Evolutionary conservation across 2,329 filamentous ascomycete genomes (phyloP), one percentile per base, ranked within the genome.

Genomic region (Ophiostoma novo-ulmi): DNA sequence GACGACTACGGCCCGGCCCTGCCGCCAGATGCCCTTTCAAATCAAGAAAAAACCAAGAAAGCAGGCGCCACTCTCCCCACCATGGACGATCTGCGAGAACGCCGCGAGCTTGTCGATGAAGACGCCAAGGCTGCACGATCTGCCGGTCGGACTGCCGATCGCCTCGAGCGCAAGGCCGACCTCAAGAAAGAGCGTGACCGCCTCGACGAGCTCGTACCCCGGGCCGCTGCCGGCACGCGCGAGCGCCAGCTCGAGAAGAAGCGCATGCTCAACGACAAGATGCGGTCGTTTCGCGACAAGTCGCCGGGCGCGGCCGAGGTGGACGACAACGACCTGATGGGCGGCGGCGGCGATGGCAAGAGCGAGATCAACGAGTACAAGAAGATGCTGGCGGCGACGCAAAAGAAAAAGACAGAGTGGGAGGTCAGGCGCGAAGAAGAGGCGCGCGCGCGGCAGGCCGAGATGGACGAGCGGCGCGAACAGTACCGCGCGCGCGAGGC

Each of bases 231-330:
- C 0, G 93, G 94, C 0, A 91, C 91, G 0, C 88, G 89, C 65
- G 94, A 97, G 80, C 88, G 94, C 13, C 87, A 88, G 76, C 84
- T 98, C 0, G 94, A 99, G 81, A 97, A 97, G 85, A 90, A 89
- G 74, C 86, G 85, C 44, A 90, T 91, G 73, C 82, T 86, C 5
- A 90, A 91, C 39, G 89, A 90, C 7, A 88, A 89, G 74, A 89
- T 96, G 82, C 86, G 88, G 36, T 85, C 86, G 13, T 97, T 97
- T 77, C 81, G 88, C 71, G 84, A 93, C 74, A 88, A 85, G 73
- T 89, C 88, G 14, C 87, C 89, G 0, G 88, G 87, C 0, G 82
- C 79, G 0, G 84, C 76, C 79, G 91, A 91, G 67, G 84, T 93
- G 0, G 85, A 85, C 0, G 94, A 97, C 14, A 82, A 82, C 20